Evolutionary conservation across 2,329 filamentous ascomycete genomes (phyloP).

Genomic region (Myriosclerotinia scirpicola): DNA sequence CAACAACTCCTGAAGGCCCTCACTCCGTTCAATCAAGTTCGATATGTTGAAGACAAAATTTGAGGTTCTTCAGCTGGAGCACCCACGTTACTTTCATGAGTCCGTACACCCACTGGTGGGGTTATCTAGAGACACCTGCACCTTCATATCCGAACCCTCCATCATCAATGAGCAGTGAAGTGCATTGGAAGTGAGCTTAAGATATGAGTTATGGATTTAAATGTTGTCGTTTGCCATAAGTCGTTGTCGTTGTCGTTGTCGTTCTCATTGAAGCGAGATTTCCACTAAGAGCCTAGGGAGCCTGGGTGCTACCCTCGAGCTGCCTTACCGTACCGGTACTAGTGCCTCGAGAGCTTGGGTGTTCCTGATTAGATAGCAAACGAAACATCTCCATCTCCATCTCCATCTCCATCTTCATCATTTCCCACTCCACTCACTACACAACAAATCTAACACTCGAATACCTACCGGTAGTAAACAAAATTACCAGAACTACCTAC

Average conservation of each 20-base stretch:
- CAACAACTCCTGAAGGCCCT: background rate
- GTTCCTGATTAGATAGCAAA: conserved; percentile 19
- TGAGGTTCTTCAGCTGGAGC: too few species aligned
- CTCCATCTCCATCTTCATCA: conserved; percentile 5
- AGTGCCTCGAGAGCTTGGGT: conserved; percentile 11
- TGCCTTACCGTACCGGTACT: background rate
- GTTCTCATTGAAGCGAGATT: too few species aligned
- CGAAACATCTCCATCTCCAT: background rate
- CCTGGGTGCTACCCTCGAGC: too few species aligned
- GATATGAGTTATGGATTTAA: too few species aligned
- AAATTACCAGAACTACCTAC: background rate
- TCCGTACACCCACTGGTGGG: too few species aligned
- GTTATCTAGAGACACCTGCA: background rate
- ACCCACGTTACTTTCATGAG: too few species aligned
- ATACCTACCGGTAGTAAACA: background rate
- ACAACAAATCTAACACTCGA: conserved; percentile 4
- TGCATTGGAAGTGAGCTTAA: background rate
- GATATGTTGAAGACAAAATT: background rate
- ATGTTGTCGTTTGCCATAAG: too few species aligned
- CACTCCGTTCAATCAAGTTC: background rate
- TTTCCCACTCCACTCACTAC: background rate
- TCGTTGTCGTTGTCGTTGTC: background rate
- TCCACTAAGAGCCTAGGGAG: too few species aligned
- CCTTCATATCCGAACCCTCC: background rate
- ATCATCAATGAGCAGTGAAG: too few species aligned